Evolutionary conservation across 1,139 yeast species (phyloP), one percentile per base, ranked within the genome.

Genomic region (Chernovozyma aurita): DNA sequence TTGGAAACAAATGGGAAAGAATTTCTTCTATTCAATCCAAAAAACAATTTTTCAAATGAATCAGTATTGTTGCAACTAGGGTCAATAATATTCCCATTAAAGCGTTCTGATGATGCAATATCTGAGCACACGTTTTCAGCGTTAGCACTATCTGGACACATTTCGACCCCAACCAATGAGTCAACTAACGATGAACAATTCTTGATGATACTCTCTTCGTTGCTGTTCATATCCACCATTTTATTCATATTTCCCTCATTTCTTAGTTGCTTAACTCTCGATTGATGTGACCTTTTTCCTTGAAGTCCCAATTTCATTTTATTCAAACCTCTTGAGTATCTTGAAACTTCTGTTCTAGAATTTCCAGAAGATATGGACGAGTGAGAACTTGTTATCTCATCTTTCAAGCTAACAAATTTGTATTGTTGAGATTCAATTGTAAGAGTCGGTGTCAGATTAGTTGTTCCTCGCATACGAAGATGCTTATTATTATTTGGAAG

Each of bases 301-400:
- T 56, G 70, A 21, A 66, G 47, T 0, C 73, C 70, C 15, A 65
- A 45, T 38, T 60, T 65, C 62, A 66, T 58, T 41, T 55, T 52
- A 30, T 60, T 61, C 24, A 67, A 53, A 1, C 73, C 69, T 28
- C 65, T 55, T 2, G 70, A 54, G 37, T 59, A 59, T 37, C 52
- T 46, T 2, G 67, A 56, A 14, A 50, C 40, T 27, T 65, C 70
- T 26, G 40, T 34, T 6, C 42, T 24, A 8, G 46, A 27, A 1
- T 33, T 35, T 18, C 39, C 13, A 7, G 34, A n/a, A 8, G 36
- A 4, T 45, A 47, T 20, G 35, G 39, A 44, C 20, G 42, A 44
- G 35, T 59, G 66, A 13, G 51, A 53, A 14, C 47, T 45, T 3
- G 60, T 47, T 15, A 70, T 60, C 14, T 54, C 58, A 36, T 69